Evolutionary conservation across 139 green algal genomes (phyloP).

Genomic region (Picochlorum sp.): DNA sequence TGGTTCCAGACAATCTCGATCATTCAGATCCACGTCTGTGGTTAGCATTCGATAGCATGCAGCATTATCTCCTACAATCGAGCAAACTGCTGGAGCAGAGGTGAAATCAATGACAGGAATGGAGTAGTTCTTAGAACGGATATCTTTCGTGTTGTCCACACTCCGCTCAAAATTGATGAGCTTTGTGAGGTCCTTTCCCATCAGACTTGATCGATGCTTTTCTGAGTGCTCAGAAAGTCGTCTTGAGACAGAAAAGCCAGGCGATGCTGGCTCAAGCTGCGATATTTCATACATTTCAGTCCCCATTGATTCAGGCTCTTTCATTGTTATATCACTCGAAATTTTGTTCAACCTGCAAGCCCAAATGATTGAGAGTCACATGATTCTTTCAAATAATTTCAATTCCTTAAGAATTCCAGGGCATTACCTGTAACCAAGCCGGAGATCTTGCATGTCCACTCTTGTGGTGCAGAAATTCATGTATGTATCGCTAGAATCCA

Average conservation of each 20-base stretch:
- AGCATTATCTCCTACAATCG: slow-evolving; percentile 1
- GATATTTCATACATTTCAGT: slow-evolving; percentile 1
- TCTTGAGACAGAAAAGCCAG: slow-evolving; percentile 18
- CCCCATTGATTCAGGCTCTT: slow-evolving; percentile 8
- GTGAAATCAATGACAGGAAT: slow-evolving; percentile 9
- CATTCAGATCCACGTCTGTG: not conserved
- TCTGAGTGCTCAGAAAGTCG: slow-evolving; percentile 24
- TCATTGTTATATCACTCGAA: not conserved
- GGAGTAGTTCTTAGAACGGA: no score
- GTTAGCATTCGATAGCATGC: slow-evolving; percentile 5
- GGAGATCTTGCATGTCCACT: slow-evolving; percentile 34
- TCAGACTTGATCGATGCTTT: slow-evolving; percentile 7
- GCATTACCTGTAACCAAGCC: slow-evolving; percentile 26
- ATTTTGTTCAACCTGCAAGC: not conserved
- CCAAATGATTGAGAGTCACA: not conserved
- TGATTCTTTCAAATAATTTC: not conserved
- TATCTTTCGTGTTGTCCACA: no score
- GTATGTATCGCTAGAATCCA: slow-evolving; percentile 20
- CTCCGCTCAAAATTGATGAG: not conserved
- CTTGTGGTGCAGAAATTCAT: slow-evolving; percentile 28
- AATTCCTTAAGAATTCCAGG: not conserved
- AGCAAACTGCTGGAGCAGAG: slow-evolving; percentile 10
- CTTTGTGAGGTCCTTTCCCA: not conserved
- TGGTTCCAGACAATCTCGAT: not conserved
- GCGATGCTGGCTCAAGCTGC: not conserved